These are phyloP conservation scores for Urochloa ruziziensis DNA, from an alignment of 176 grass and related monocot genomes.

Conservation along the genomic window DNA sequence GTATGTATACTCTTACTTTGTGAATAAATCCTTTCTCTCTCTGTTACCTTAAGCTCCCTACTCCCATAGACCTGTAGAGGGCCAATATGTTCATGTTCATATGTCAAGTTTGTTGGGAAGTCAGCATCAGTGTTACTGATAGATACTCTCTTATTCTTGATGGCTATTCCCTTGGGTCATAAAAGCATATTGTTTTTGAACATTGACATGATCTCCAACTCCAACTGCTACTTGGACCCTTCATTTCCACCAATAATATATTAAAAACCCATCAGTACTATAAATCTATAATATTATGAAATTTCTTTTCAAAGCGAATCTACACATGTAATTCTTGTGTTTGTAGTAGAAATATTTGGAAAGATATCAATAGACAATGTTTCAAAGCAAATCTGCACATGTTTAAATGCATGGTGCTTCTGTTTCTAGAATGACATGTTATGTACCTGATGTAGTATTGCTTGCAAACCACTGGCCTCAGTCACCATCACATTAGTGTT, in stretches of 20 bases:
- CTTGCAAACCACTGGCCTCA: background rate
- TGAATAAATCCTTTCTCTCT: background rate
- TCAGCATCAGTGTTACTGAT: background rate
- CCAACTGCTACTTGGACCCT: background rate
- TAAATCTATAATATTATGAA: background rate
- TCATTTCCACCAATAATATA: background rate
- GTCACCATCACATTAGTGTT: background rate
- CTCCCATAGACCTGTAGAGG: background rate
- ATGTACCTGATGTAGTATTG: background rate
- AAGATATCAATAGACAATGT: background rate
- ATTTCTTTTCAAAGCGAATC: background rate
- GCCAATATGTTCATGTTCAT: background rate
- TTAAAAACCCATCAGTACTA: background rate
- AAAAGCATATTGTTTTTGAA: background rate
- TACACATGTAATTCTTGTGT: background rate
- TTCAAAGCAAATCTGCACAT: too few species aligned
- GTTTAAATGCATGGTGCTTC: background rate
- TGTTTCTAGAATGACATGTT: background rate
- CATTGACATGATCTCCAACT: background rate
- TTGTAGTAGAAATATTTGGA: background rate
- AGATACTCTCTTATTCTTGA: background rate
- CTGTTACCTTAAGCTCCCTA: background rate
- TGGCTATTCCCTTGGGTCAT: background rate
- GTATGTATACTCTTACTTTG: constrained; percentile 30
- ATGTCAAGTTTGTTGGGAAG: background rate